Base-by-base conservation (phyloP, 2,329 filamentous ascomycete genomes). In the Allantophomopsis lycopodina region DNA sequence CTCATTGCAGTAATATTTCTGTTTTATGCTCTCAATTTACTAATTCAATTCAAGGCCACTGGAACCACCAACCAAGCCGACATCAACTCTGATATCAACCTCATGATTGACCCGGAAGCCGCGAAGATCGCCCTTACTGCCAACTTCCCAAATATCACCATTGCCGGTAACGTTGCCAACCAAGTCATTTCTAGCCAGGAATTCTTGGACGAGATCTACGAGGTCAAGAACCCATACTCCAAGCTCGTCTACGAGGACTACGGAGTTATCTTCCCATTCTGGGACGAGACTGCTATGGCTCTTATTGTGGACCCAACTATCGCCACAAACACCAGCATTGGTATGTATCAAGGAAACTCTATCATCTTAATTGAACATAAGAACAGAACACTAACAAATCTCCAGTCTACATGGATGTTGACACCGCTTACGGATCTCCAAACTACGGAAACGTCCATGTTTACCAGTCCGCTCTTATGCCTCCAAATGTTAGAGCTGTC, bases 61-160 rank as follows among this genome's bases (percentile, higher is more conserved):
- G 53, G 54, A 4, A 48, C 46, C 21, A 23, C 51, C 7, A 34
- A 46, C 23, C 46, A 55, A 42, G 51, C 50, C 10, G 49, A 55
- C 42, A 41, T 53, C 30, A 51, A 50, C 38, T 53, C 46, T 8
- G 50, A 65, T 44, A 65, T 68, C 49, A 71, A 69, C 50, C 50
- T 69, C 2, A 68, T 67, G 56, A 61, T 68, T 32, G 66, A 71
- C 39, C 65, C 66, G 1, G 66, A 70, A 50, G 63, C 60, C 2
- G 55, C 64, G 14, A 68, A 69, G 45, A 67, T 69, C 37, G 64
- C 64, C 0, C 47, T 71, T 14, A 66, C 60, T 1, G 64, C 67
- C 6, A 49, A 58, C 21, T 70, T 68, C 45, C 62, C 62, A 6
- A 60, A 60, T 32, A 68, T 65, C 40, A 55, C 60, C 20, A 56